Conservation (phyloP, 768 basidiomycete species). For the Dentipellis sp. region DNA sequence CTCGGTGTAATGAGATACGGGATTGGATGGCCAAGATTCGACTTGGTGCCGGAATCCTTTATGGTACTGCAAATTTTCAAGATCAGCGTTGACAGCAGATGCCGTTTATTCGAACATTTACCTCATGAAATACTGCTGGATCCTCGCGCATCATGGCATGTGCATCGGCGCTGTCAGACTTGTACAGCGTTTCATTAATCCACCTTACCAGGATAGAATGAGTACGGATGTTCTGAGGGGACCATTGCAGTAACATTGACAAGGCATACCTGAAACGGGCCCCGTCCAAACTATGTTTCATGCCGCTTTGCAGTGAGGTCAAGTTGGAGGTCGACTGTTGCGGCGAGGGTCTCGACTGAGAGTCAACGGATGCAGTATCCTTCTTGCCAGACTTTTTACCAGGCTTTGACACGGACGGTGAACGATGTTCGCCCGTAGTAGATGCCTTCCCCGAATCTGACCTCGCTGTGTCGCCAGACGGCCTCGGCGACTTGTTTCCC, state of each 20-base stretch:
- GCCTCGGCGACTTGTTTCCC: neutral
- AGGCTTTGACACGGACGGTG: neutral
- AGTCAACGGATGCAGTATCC: neutral
- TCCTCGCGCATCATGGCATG: slow-evolving; percentile 78
- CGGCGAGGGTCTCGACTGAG: neutral
- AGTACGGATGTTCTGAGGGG: neutral
- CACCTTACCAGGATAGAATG: slow-evolving; percentile 36
- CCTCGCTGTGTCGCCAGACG: no score
- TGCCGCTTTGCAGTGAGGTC: slow-evolving; percentile 65
- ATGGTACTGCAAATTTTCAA: slow-evolving; percentile 62
- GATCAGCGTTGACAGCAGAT: neutral
- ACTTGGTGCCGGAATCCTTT: slow-evolving; percentile 87
- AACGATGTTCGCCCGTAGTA: no score
- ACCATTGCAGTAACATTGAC: neutral
- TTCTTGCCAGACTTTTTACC: neutral
- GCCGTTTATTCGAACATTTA: slow-evolving; percentile 22
- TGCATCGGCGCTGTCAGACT: slow-evolving; percentile 68
- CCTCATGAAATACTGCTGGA: slow-evolving; percentile 76
- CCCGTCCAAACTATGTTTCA: slow-evolving; percentile 76
- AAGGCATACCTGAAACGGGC: slow-evolving; percentile 73
- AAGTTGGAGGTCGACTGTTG: slow-evolving; percentile 22
- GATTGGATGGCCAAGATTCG: slow-evolving; percentile 88
- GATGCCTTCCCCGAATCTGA: no score
- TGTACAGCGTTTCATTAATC: slow-evolving; percentile 92
- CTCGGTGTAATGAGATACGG: slow-evolving; percentile 74